Percentiles rank a stretch among this genome's conserved stretches.
These are phyloP conservation scores for Hemileccinum impolitum DNA, from an alignment of 768 basidiomycete species.

Conservation along the genomic window DNA sequence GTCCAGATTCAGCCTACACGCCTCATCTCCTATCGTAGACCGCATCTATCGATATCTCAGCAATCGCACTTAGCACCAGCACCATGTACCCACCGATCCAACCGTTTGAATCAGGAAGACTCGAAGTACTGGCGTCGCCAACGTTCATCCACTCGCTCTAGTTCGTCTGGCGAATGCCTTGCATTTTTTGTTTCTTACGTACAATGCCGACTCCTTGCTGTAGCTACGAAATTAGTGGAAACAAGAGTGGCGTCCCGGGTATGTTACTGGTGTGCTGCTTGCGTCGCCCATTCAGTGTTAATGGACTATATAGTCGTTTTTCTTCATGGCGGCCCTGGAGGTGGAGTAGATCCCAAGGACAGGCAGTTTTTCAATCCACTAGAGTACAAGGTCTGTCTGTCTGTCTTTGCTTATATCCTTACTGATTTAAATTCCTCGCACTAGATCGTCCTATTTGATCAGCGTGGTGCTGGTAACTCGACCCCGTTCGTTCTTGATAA, in stretches of 20 bases:
- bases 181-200: slow-evolving; percentile 1
- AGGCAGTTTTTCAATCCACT: slow-evolving; percentile 78
- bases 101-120: slow-evolving; percentile 59
- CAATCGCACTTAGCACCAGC: slow-evolving; percentile 1
- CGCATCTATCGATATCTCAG: slow-evolving; percentile 18
- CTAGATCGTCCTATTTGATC: slow-evolving; percentile 85
- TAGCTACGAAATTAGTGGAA: slow-evolving; percentile 83
- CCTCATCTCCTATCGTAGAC: slow-evolving; percentile 10
- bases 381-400: slow-evolving; percentile 66
- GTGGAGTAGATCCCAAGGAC: slow-evolving; percentile 66
- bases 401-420: background rate
- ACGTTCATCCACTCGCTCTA: slow-evolving; percentile 62
- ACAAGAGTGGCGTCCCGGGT: slow-evolving; percentile 74
- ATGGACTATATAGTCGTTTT: slow-evolving; percentile 57
- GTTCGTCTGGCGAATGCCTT: slow-evolving; percentile 39
- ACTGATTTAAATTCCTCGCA: slow-evolving; percentile 1
- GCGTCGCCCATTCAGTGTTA: background rate
- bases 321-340: slow-evolving; percentile 83
- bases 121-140: slow-evolving; percentile 61
- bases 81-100: slow-evolving; percentile 66
- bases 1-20: background rate
- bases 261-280: slow-evolving; percentile 8
- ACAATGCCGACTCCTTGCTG: background rate
- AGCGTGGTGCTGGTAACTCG: slow-evolving; percentile 85
- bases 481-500: slow-evolving; percentile 56